Conservation (phyloP, 179 eudicot genomes). For the Silene coronaria region DNA sequence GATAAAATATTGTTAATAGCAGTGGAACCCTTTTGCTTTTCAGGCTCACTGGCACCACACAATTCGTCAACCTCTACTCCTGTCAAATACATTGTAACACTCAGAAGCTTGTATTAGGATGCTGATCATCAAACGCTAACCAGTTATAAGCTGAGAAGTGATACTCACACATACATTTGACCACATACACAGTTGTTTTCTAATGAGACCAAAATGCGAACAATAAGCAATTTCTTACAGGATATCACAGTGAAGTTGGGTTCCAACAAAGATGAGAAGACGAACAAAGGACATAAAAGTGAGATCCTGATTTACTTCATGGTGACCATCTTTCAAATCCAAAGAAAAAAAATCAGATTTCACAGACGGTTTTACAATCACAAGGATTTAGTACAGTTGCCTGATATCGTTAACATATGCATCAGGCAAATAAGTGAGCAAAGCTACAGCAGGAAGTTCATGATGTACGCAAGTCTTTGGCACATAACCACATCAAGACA, state of each 20-base stretch:
- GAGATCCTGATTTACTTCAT: neutral
- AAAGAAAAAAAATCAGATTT: neutral
- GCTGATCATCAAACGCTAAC: neutral
- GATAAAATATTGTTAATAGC: conserved; percentile 67
- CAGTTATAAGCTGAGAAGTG: neutral
- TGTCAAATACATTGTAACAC: conserved; percentile 30
- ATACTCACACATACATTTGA: neutral
- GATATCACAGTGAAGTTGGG: neutral
- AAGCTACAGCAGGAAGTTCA: neutral
- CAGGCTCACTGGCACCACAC: conserved; percentile 69
- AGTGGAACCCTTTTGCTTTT: conserved; percentile 53
- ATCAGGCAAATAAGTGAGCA: neutral
- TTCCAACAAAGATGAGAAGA: neutral
- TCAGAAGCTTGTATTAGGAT: conserved; percentile 14
- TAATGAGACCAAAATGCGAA: neutral
- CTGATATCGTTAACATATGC: neutral
- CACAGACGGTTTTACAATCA: neutral
- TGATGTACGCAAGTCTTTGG: neutral
- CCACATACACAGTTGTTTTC: neutral
- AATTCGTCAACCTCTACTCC: conserved; percentile 50
- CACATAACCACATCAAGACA: neutral
- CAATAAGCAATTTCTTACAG: neutral
- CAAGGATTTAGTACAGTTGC: neutral
- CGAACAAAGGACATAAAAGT: neutral
- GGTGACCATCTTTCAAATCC: neutral